Evolutionary conservation across 2,329 filamentous ascomycete species (phyloP).

Genomic region (Exophiala mesophila): DNA sequence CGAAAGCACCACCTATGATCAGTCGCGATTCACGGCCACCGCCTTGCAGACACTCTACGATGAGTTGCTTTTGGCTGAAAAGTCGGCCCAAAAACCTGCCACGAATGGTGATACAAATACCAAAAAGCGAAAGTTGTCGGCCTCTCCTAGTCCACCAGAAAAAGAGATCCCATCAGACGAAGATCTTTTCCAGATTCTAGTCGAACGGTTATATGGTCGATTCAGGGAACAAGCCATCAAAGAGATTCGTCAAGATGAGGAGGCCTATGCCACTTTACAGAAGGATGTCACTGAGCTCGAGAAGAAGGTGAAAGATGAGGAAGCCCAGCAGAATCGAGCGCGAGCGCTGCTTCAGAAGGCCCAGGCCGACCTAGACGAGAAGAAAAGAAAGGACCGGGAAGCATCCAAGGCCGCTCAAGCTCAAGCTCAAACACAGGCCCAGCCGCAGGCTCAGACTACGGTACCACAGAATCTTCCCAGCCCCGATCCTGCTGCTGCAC

Average conservation of each 20-base stretch:
- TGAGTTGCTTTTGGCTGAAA: constrained; percentile 68
- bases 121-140: constrained; percentile 70
- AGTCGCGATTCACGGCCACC: constrained; percentile 67
- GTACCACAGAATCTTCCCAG: not conserved
- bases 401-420: constrained; percentile 1
- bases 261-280: constrained; percentile 57
- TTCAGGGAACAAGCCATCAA: constrained; percentile 67
- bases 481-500: constrained; percentile 16
- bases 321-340: not conserved
- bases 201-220: constrained; percentile 67
- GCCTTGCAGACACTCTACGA: constrained; percentile 75
- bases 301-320: constrained; percentile 51
- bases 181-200: constrained; percentile 40
- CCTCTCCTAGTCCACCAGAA: constrained; percentile 50
- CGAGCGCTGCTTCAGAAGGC: not conserved
- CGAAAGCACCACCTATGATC: constrained; percentile 66
- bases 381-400: constrained; percentile 1
- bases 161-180: constrained; percentile 7
- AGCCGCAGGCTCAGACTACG: not conserved
- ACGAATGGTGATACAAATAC: constrained; percentile 42
- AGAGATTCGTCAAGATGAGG: constrained; percentile 71
- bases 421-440: constrained; percentile 1
- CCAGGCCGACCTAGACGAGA: constrained; percentile 1
- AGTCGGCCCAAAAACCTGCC: constrained; percentile 30
- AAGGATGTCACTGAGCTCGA: constrained; percentile 66